These are phyloP conservation scores for Domatiomyces globalis DNA, from an alignment of 2,329 filamentous ascomycete genomes.

Conservation along the genomic window DNA sequence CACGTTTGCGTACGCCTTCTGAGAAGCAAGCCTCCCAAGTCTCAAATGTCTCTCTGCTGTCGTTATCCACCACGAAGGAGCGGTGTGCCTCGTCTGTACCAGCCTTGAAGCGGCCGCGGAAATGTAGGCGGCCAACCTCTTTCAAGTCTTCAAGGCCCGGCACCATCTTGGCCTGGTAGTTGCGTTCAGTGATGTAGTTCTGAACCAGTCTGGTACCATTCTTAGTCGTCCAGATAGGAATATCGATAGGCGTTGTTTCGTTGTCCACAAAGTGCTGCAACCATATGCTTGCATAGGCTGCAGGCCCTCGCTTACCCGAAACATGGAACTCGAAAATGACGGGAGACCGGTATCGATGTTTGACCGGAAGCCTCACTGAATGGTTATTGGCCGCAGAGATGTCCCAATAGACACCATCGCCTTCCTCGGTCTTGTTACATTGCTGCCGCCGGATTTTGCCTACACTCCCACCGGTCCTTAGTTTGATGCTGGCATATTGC, in stretches of 20 bases:
- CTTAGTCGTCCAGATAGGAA: slow-evolving; percentile 82
- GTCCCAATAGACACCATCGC: slow-evolving; percentile 47
- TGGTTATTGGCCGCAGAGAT: slow-evolving; percentile 37
- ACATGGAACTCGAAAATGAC: slow-evolving; percentile 76
- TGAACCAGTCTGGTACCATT: slow-evolving; percentile 65
- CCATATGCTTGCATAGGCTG: slow-evolving; percentile 73
- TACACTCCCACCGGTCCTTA: slow-evolving; percentile 73
- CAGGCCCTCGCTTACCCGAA: slow-evolving; percentile 52
- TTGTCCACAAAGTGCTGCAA: slow-evolving; percentile 72
- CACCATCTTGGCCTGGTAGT: slow-evolving; percentile 45
- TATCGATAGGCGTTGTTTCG: slow-evolving; percentile 59
- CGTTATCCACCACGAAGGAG: slow-evolving; percentile 70
- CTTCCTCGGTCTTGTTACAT: slow-evolving; percentile 47
- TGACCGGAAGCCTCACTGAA: slow-evolving; percentile 66
- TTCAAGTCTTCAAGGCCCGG: slow-evolving; percentile 63
- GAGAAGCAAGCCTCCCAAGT: slow-evolving; percentile 84
- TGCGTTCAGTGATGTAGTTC: slow-evolving; percentile 78
- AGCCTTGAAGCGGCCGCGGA: slow-evolving; percentile 70
- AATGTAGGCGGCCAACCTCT: slow-evolving; percentile 67
- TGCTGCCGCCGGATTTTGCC: slow-evolving; percentile 52
- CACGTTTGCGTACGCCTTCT: slow-evolving; percentile 63
- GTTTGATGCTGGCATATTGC: slow-evolving; percentile 50
- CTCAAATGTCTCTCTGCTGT: slow-evolving; percentile 84
- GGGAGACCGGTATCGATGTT: slow-evolving; percentile 77
- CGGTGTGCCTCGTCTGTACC: slow-evolving; percentile 80